These are phyloP conservation scores for Aspergillus proliferans DNA, from an alignment of 2,329 filamentous ascomycete genomes.

Conservation along the genomic window DNA sequence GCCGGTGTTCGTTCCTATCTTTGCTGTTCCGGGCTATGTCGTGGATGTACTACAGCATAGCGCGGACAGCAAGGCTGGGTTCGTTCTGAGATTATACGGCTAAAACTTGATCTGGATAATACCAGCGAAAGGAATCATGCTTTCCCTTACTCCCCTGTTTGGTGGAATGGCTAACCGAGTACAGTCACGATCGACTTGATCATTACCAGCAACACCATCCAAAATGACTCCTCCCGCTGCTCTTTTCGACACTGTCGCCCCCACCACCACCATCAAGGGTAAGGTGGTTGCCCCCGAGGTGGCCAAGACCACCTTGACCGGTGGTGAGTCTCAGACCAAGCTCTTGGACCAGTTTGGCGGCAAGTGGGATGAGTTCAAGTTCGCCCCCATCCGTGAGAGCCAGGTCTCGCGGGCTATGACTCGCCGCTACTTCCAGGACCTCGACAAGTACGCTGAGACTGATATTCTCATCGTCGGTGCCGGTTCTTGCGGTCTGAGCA, in stretches of 20 bases:
- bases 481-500: conserved; percentile 77
- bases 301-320: conserved; percentile 21
- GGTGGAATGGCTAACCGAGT: conserved; percentile 37
- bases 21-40: conserved; percentile 15
- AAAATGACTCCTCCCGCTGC: conserved; percentile 76
- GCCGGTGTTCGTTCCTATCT: conserved; percentile 55
- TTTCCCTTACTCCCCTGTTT: conserved; percentile 44
- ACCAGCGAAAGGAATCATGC: conserved; percentile 99
- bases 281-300: conserved; percentile 43
- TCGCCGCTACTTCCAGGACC: conserved; percentile 82
- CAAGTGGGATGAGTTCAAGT: conserved; percentile 76
- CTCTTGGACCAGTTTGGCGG: conserved; percentile 61
- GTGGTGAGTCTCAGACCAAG: conserved; percentile 43
- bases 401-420: conserved; percentile 93
- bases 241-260: conserved; percentile 47
- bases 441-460: conserved; percentile 83
- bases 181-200: conserved; percentile 23
- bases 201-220: conserved; percentile 14
- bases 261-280: conserved; percentile 31
- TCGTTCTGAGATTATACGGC: conserved; percentile 76
- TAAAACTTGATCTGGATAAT: conserved; percentile 98
- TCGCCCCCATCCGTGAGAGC: conserved; percentile 81
- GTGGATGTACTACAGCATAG: neutral
- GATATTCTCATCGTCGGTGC: conserved; percentile 92
- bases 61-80: conserved; percentile 11